A percentile compares a stretch with the other conserved stretches of the same genome.
Conservation (phyloP, 73 alveolate species). For the Paramecium sonneborni region DNA sequence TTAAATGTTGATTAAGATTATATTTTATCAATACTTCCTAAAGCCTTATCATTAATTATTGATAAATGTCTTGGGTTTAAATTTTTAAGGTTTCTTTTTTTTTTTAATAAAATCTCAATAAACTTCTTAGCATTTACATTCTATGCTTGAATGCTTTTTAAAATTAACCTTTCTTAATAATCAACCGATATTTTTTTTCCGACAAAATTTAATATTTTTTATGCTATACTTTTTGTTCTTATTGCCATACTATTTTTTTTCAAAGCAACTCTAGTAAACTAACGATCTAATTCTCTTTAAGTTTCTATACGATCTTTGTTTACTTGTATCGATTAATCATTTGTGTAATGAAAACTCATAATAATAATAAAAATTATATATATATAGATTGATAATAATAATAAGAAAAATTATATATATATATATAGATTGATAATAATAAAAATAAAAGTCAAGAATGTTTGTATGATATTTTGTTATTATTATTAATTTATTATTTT, state of each 20-base stretch:
- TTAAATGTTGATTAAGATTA: neutral
- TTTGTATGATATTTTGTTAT: neutral
- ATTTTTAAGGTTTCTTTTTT: neutral
- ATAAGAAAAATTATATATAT: too few species aligned
- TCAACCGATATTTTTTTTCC: neutral
- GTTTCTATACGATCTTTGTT: neutral
- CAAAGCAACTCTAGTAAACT: neutral
- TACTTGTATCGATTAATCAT: neutral
- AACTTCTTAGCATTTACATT: neutral
- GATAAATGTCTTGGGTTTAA: neutral
- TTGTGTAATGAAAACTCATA: neutral
- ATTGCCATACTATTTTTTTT: neutral
- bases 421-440: neutral
- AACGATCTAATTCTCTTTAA: neutral
- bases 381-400: too few species aligned
- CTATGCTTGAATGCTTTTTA: neutral
- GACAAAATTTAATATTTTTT: neutral
- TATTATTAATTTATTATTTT: neutral
- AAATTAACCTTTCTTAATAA: neutral
- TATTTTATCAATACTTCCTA: neutral
- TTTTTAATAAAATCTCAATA: neutral
- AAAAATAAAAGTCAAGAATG: conserved; percentile 12
- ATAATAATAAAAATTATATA: too few species aligned
- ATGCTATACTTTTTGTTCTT: neutral
- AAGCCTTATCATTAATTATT: neutral